Evolutionary conservation across 768 basidiomycete genomes (phyloP), one percentile per base, ranked within the genome.

Genomic region (Boletellus ananas): DNA sequence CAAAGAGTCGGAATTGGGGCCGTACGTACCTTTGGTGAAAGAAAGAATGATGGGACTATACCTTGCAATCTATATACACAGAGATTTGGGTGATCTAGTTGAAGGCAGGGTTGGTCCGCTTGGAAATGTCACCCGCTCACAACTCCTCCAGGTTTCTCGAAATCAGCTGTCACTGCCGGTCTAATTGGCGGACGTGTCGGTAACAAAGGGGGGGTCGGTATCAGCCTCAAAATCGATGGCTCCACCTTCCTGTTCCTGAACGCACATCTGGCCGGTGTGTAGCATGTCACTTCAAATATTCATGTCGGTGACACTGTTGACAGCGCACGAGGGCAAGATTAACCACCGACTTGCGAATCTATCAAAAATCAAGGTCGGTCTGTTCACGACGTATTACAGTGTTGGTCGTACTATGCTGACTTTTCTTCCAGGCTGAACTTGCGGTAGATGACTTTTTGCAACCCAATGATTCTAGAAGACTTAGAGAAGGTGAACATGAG

Each of bases 151-250:
- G 88, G 87, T 14, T 80, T 77, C 12, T 90, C 89, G 4, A 88
- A 85, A 56, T 85, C 87, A 13, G 81, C 83, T 17, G 94, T 97
- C 1, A 87, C 93, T 1, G 81, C 94, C 14, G 94, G 94, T 4
- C 72, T 96, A 20, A 90, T 95, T 23, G 91, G 91, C 3, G 94
- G 94, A 0, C 72, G 94, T 41, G 76, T 96, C 2, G 94, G 94
- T 6, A 97, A 97, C 64, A 97, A 97, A 64, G 82, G 94, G 1
- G 90, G 87, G 14, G 90, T 94, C 21, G 94, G 90, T n/a, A 85
- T 96, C 54, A 89, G 87, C 52, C 68, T 95, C 38, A 85, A 92
- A 57, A 73, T 97, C 17, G 83, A 81, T 41, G 86, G 84, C n/a
- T 84, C 81, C 20, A 87, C 90, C 0, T 76, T 96, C 39, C 74